Evolutionary conservation across 257 asterid genomes (phyloP), one percentile per base, ranked within the genome.

Genomic region (Sherardia arvensis): DNA sequence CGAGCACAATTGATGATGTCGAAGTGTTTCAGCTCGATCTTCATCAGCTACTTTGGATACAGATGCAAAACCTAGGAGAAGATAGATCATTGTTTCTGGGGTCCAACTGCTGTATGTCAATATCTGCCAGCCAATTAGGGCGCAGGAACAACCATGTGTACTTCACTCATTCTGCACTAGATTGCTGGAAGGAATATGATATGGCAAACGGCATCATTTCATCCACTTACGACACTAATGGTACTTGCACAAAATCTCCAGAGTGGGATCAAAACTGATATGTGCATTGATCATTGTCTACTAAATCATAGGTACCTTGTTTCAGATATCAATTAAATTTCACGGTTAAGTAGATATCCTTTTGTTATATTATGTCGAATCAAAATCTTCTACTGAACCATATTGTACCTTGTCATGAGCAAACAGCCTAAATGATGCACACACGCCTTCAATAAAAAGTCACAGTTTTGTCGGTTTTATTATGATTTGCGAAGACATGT

Each of bases 91-190:
- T 74, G 62, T 77, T 77, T 43, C 17, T 61, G 33, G 81, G 68
- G 63, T 62, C 64, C 28, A 66, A 74, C 34, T 69, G 75, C 22
- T 72, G 78, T 17, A 38, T 67, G 28, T 62, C 65, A 29, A 77
- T 77, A 11, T 12, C 36, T 53, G 73, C 77, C 20, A 70, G 65
- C 55, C 33, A 69, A 74, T 66, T 66, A 53, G 78, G 85, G 2
- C 74, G 78, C 69, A 77, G 58, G 66, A 68, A 47, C 2, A 75
- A 75, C 64, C 73, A 54, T 71, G 67, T 80, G 18, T 72, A 65
- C 53, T 80, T 71, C 64, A 68, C 53, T 28, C 59, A 67, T 55
- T 25, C 11, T 8, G 14, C 33, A n/a, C 55, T 6, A 48, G 62
- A 66, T 69, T 67, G 40, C 20, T 77, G 78, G 82, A 59, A 67